A percentile compares a stretch with the other conserved stretches of the same genome.
phyloP scores from a whole-genome alignment of 805 yeast genomes.

The Sugiyamaella boreocaroliniensis region DNA sequence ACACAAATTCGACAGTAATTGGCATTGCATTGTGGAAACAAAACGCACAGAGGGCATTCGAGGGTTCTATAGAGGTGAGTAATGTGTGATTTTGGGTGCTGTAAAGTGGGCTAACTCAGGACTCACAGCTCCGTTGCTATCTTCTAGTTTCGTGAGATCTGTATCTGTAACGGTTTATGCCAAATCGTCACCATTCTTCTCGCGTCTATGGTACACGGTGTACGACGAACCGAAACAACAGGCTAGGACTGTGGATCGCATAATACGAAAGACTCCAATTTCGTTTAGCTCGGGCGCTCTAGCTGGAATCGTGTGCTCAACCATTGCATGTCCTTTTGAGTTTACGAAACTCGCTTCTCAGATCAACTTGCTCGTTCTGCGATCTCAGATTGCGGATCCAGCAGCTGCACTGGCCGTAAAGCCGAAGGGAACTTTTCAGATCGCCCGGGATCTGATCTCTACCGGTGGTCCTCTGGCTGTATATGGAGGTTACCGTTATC shows the following conservation, averaged over 20 bases:
- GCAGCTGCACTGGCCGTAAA: conserved; percentile 15
- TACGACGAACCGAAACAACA: conserved; percentile 9
- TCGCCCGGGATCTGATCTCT: conserved; percentile 48
- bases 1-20: conserved; percentile 50
- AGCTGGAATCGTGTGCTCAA: conserved; percentile 50
- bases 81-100: no score
- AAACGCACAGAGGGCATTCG: conserved; percentile 52
- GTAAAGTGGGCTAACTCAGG: conserved; percentile 1
- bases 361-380: conserved; percentile 41
- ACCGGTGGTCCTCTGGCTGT: conserved; percentile 58
- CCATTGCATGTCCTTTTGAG: conserved; percentile 76
- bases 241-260: conserved; percentile 6
- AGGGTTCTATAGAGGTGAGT: conserved; percentile 66
- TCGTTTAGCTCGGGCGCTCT: conserved; percentile 48
- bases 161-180: conserved; percentile 61
- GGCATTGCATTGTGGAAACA: conserved; percentile 53
- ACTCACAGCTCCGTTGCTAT: conserved; percentile 60
- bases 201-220: conserved; percentile 13
- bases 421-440: conserved; percentile 35
- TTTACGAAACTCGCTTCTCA: conserved; percentile 77
- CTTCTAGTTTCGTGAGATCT: conserved; percentile 56
- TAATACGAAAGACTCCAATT: conserved; percentile 16
- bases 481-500: conserved; percentile 68
- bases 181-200: conserved; percentile 37
- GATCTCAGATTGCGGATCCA: conserved; percentile 15